Base-by-base conservation (phyloP, 345 rosid species). In the Citrus maxima region DNA sequence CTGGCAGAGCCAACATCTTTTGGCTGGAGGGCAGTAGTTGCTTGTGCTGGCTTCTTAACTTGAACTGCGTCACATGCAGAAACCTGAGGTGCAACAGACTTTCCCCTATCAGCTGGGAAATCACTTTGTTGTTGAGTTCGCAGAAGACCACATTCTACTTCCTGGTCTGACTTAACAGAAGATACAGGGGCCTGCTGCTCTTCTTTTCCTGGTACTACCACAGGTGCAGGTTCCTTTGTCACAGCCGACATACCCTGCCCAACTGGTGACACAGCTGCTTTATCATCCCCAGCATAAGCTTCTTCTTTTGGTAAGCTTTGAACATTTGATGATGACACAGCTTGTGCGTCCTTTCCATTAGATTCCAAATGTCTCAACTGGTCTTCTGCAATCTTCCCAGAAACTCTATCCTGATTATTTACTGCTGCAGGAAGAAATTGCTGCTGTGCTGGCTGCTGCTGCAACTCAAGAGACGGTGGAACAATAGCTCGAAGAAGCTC, bases 401-500 rank as follows among this genome's bases (percentile, higher is more conserved):
- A 82, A 78, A 93, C 70, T 79, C 84, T 87, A 38, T 91, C 98
- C 82, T 84, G 89, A 88, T 82, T 82, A 72, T 84, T 87, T 82
- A 85, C 93, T 70, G 86, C 87, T 22, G 86, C 79, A 84, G 93
- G 86, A 83, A 81, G 80, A 71, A 86, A 63, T 72, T 74, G 86
- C 63, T 81, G 85, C 88, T 88, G 98, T 83, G 8, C 9, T 9
- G 40, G 40, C 40, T 37, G 82, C 75, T 68, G 85, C 88, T 88
- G 98, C 84, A 83, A 60, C 79, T 94, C 98, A 84, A 97, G 93
- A 68, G 93, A 91, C 30, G 98, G 99, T 37, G 99, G 97, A 78
- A 85, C 85, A 82, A 97, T 97, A 83, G 97, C 92, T 84, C 78
- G 91, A 80, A 93, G 95, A 87, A 97, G 98, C 89, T 97, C 96